A percentile compares a stretch with the other conserved stretches of the same genome.
These are phyloP conservation scores for Paramecium tetraurelia DNA, from an alignment of 73 alveolate species.

Conservation along the genomic window DNA sequence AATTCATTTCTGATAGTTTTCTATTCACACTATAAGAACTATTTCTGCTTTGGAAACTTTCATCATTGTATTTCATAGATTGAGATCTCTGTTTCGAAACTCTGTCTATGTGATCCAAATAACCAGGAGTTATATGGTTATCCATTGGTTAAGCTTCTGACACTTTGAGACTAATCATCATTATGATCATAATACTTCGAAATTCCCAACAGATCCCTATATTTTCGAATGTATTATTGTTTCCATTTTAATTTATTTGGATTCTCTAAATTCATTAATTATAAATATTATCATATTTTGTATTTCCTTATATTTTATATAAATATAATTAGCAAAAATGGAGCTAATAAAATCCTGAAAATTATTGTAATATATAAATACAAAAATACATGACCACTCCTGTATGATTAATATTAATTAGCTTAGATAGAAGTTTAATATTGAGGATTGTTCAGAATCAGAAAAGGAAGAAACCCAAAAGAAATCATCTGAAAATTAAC, in stretches of 20 bases:
- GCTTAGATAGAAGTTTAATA: not conserved
- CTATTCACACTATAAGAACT: not conserved
- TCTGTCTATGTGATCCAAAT: not conserved
- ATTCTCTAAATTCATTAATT: not conserved
- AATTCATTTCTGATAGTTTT: not conserved
- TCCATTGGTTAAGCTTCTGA: not conserved
- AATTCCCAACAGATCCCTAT: not conserved
- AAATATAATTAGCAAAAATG: not conserved
- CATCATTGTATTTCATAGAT: not conserved
- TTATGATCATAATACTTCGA: not conserved
- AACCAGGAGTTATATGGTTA: not conserved
- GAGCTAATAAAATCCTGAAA: not conserved
- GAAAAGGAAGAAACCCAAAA: not conserved
- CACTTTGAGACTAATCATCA: not conserved
- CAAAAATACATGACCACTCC: not conserved
- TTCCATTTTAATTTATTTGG: not conserved
- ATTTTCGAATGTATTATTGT: not conserved
- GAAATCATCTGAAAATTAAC: not conserved
- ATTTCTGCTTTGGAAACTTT: not conserved
- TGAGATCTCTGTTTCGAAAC: not conserved
- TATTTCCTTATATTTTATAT: not conserved
- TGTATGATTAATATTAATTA: not conserved
- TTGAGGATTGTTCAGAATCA: not conserved
- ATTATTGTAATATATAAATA: not conserved
- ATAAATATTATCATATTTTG: not conserved